Evolutionary conservation across 305 asterid species (phyloP).

Genomic region (Fraxinus angustifolia): DNA sequence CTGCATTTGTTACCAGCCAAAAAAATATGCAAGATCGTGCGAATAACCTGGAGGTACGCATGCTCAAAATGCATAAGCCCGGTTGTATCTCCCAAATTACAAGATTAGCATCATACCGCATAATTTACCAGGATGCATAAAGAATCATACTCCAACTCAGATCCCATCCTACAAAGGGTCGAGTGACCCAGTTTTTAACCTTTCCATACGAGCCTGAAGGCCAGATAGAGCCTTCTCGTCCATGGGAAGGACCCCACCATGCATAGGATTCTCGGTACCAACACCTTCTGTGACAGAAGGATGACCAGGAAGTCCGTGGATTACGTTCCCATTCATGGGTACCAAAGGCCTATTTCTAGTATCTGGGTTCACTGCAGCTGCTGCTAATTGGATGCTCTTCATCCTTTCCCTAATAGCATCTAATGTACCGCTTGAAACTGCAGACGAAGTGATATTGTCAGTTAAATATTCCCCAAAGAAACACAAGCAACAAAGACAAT

Average conservation of each 20-base stretch:
- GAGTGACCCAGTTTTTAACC: conserved; percentile 84
- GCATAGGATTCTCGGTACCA: conserved; percentile 43
- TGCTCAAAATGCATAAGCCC: conserved; percentile 11
- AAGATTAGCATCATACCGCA: conserved; percentile 33
- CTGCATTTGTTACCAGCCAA: conserved; percentile 18
- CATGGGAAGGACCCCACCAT: conserved; percentile 85
- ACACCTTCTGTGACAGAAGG: conserved; percentile 43
- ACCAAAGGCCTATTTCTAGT: conserved; percentile 56
- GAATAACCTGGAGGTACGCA: neutral
- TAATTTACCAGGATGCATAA: conserved; percentile 27
- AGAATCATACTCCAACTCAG: conserved; percentile 12
- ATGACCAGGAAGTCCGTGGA: conserved; percentile 32
- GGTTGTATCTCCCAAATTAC: conserved; percentile 19
- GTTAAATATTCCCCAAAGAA: neutral
- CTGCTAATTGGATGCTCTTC: conserved; percentile 90
- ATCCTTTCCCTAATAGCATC: conserved; percentile 99
- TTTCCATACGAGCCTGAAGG: conserved; percentile 98
- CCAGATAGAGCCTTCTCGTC: conserved; percentile 96
- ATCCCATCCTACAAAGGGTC: conserved; percentile 46
- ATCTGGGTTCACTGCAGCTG: conserved; percentile 66
- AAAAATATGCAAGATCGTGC: neutral
- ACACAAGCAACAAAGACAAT: neutral
- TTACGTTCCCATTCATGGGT: conserved; percentile 52
- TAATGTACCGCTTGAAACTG: conserved; percentile 82
- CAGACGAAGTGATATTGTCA: conserved; percentile 21